phyloP scores from a whole-genome alignment of 2,329 filamentous ascomycete genomes.

The Hypoxylon sp. region DNA sequence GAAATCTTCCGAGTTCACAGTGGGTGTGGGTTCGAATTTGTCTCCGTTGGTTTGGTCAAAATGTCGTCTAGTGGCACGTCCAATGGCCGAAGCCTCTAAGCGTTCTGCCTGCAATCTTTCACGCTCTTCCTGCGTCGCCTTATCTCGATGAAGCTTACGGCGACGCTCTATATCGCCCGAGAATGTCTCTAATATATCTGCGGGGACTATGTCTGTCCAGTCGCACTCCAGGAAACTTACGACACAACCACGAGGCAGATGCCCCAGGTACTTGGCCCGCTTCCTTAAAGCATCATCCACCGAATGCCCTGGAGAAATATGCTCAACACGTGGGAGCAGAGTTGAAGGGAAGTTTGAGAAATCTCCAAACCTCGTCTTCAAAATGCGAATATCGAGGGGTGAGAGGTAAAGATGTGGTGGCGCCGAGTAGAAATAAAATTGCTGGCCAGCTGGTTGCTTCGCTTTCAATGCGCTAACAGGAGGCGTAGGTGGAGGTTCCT shows the following conservation, averaged over 20 bases:
- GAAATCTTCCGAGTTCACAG: constrained; percentile 73
- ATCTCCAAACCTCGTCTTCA: constrained; percentile 88
- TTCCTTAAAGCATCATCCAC: constrained; percentile 88
- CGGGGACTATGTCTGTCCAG: constrained; percentile 89
- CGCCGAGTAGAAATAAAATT: constrained; percentile 90
- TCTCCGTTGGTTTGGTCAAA: constrained; percentile 59
- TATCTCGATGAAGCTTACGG: constrained; percentile 83
- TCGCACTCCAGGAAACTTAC: constrained; percentile 94
- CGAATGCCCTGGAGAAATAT: constrained; percentile 88
- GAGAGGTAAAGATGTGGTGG: constrained; percentile 91
- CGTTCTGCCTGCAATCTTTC: constrained; percentile 87
- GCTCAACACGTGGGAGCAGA: constrained; percentile 88
- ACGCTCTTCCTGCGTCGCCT: constrained; percentile 88
- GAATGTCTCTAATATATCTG: constrained; percentile 82
- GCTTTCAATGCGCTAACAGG: constrained; percentile 46
- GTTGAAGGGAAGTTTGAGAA: constrained; percentile 88
- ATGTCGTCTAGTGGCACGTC: constrained; percentile 63
- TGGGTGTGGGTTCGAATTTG: constrained; percentile 57
- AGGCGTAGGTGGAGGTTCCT: constrained; percentile 48
- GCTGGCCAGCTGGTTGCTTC: constrained; percentile 59
- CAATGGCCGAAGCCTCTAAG: constrained; percentile 79
- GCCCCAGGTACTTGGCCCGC: constrained; percentile 87
- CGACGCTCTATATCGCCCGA: constrained; percentile 81
- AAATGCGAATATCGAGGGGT: constrained; percentile 89
- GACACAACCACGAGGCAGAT: constrained; percentile 91